Evolutionary conservation across 805 yeast genomes (phyloP).

Genomic region (Candida namnaoensis): DNA sequence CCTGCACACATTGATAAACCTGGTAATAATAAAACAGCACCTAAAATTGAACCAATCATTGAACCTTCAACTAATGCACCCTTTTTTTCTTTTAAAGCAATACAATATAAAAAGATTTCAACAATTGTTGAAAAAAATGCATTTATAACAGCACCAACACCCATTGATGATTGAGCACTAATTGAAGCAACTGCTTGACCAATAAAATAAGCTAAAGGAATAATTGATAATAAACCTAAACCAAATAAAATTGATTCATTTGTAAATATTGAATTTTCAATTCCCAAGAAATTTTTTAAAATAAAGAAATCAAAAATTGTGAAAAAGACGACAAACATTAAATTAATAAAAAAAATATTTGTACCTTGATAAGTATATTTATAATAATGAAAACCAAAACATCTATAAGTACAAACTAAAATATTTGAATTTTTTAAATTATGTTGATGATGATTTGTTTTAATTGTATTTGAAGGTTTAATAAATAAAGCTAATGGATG

Average conservation of each 20-base stretch:
- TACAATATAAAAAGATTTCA: conserved; percentile 86
- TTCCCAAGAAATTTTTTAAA: conserved; percentile 37
- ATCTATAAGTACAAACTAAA: conserved; percentile 83
- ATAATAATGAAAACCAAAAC: conserved; percentile 88
- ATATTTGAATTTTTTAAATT: conserved; percentile 37
- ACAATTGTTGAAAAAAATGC: conserved; percentile 96
- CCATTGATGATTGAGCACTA: conserved; percentile 98
- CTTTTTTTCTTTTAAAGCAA: conserved; percentile 78
- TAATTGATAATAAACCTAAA: conserved; percentile 72
- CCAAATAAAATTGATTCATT: conserved; percentile 61
- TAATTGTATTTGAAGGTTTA: conserved; percentile 24
- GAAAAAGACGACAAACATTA: conserved; percentile 70
- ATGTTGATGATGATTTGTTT: conserved; percentile 4
- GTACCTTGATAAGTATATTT: conserved; percentile 96
- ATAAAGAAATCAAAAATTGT: conserved; percentile 74
- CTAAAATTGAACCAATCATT: conserved; percentile 86
- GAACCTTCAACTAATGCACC: conserved; percentile 93
- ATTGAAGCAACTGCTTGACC: conserved; percentile 99
- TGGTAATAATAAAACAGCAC: conserved; percentile 85
- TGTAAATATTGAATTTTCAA: conserved; percentile 26
- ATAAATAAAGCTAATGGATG: conserved; percentile 88
- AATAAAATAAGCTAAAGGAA: conserved; percentile 92
- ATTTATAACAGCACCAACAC: conserved; percentile 95
- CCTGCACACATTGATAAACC: conserved; percentile 98
- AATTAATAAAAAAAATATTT: conserved; percentile 82